Base-by-base conservation (phyloP, 306 rosid species). In the Chamaecrista fasciculata region DNA sequence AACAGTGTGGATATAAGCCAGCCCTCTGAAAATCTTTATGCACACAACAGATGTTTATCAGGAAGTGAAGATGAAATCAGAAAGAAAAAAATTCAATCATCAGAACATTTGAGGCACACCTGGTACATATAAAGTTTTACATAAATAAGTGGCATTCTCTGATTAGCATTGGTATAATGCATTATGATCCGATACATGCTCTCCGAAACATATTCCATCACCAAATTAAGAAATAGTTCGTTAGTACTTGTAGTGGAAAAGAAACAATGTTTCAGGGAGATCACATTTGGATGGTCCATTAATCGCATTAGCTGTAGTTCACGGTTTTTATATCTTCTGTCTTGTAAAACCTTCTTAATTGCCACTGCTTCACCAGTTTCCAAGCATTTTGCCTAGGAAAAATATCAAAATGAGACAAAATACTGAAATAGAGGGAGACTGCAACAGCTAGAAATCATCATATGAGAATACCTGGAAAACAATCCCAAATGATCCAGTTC, bases 121-220 rank as follows among this genome's bases (percentile, higher is more conserved):
- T 94, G 98, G 78, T 94, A 94, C 96, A 84, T 83, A 71, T 90
- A 94, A 69, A 90, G 97, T 73, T 94, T 94, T 37, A 94, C 94
- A 56, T 90, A 88, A 74, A 88, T 79, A 56, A 94, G 86, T 25
- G 97, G 96, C 87, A 94, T 90, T 82, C 97, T 85, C 72, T 86
- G 96, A 78, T 82, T 88, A 56, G 86, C 94, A 78, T 78, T 82
- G 69, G 77, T 90, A 43, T 94, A 94, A 78, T 88, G 96, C 84
- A 83, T 90, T 74, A 90, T 75, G 69, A 94, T 95, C 60, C 91
- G 82, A 56, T 81, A 88, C 94, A 94, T 89, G 69, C 92, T 85
- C 76, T 90, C 95, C 2, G 98, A 96, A 60, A 94, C 97, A 86
- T 88, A 94, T 55, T 94, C 98, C 98, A 94, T 94, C 66, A 93